Conservation (phyloP, 805 yeast species). For the Kregervanrija delftensis region DNA sequence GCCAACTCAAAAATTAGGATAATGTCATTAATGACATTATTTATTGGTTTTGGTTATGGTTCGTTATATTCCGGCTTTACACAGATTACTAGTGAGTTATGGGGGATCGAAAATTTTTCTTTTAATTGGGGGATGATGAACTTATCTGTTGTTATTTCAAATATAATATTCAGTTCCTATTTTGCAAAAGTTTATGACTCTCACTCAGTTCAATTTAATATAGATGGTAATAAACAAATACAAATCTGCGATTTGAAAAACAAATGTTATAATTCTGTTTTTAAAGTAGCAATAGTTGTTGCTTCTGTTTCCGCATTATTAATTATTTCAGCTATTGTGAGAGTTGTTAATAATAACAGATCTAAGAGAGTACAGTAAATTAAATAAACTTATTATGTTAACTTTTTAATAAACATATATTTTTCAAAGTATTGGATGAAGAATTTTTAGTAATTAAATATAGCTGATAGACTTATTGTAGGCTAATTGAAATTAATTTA, state of each 20-base stretch:
- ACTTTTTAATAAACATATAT: too few relatives aligned
- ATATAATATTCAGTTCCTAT: conserved; percentile 50
- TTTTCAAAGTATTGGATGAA: too few relatives aligned
- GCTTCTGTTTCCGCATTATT: conserved; percentile 4
- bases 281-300: conserved; percentile 25
- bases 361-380: too few relatives aligned
- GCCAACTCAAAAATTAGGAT: conserved; percentile 25
- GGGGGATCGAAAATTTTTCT: conserved; percentile 62
- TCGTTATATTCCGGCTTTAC: conserved; percentile 67
- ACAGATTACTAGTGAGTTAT: conserved; percentile 65
- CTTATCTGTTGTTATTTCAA: conserved; percentile 57
- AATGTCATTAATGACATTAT: conserved; percentile 46
- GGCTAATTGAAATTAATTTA: too few relatives aligned
- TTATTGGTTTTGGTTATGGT: conserved; percentile 69
- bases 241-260: conserved; percentile 19
- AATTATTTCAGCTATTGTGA: background rate
- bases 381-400: too few relatives aligned
- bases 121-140: conserved; percentile 71
- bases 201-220: conserved; percentile 17
- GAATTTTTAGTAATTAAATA: too few relatives aligned
- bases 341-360: background rate
- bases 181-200: conserved; percentile 63
- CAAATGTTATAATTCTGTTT: conserved; percentile 34
- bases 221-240: conserved; percentile 4
- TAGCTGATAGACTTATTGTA: too few relatives aligned